phyloP scores from a whole-genome alignment of 352 stramenopile species.

The Globisporangium ultimum region DNA sequence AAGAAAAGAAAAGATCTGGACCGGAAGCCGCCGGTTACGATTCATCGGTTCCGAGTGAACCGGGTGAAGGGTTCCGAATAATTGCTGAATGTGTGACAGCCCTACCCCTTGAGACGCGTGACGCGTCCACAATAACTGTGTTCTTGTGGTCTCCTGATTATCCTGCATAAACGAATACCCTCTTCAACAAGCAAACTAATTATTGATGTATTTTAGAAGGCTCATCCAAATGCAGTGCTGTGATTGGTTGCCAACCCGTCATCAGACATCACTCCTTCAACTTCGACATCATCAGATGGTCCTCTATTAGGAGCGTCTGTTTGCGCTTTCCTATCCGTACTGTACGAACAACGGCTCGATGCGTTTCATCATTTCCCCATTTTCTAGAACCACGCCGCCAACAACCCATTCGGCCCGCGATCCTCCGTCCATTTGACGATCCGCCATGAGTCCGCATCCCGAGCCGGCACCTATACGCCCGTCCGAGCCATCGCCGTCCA shows the following conservation, averaged over 20 bases:
- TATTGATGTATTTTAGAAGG: not conserved
- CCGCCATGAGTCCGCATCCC: not conserved
- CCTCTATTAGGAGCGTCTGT: not conserved
- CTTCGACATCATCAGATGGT: not conserved
- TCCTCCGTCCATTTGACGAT: not conserved
- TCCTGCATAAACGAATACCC: not conserved
- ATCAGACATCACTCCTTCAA: not conserved
- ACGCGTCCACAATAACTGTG: not conserved
- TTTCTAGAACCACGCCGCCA: conserved; percentile 1
- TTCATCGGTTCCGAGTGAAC: not conserved
- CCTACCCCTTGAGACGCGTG: not conserved
- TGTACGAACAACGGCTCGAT: not conserved
- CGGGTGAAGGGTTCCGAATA: not conserved
- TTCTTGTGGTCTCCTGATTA: not conserved
- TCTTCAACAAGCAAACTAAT: not conserved
- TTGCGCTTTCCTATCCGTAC: not conserved
- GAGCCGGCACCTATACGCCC: not conserved
- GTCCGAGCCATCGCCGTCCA: not conserved
- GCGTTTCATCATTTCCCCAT: not conserved
- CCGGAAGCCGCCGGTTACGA: not conserved
- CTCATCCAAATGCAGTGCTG: too few relatives aligned
- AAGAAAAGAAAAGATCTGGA: too few relatives aligned
- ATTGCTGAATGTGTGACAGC: not conserved
- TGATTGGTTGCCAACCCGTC: not conserved
- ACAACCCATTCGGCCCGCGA: too few relatives aligned